Conservation (phyloP, 345 rosid species). For the Citrus reticulata region DNA sequence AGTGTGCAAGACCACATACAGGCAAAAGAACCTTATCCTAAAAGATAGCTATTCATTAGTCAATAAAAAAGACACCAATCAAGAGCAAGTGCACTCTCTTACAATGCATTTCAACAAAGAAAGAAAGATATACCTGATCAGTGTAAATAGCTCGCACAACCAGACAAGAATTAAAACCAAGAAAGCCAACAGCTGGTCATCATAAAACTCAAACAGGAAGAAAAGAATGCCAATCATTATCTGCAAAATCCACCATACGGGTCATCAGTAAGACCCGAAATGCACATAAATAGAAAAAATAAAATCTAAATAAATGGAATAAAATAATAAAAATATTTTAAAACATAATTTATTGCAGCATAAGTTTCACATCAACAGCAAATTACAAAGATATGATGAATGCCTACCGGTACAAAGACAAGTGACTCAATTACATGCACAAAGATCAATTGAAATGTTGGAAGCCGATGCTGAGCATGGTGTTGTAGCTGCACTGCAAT, state of each 20-base stretch:
- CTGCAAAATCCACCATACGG: slow-evolving; percentile 46
- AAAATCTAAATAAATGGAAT: background rate
- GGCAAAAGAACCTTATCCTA: background rate
- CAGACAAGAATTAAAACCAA: slow-evolving; percentile 97
- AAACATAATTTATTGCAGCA: background rate
- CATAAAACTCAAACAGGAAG: slow-evolving; percentile 95
- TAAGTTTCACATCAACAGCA: background rate
- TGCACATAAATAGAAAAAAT: background rate
- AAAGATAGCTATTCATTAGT: background rate
- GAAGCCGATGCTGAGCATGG: slow-evolving; percentile 95
- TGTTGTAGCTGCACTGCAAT: slow-evolving; percentile 99
- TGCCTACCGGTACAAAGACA: slow-evolving; percentile 91
- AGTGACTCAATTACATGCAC: slow-evolving; percentile 97
- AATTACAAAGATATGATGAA: background rate
- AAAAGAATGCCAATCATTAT: slow-evolving; percentile 98
- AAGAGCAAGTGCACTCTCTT: background rate
- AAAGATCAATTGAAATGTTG: slow-evolving; percentile 97
- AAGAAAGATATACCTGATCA: slow-evolving; percentile 68
- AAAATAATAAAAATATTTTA: background rate
- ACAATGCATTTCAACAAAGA: background rate
- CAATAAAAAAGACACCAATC: background rate
- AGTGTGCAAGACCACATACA: background rate
- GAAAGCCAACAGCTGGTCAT: slow-evolving; percentile 98
- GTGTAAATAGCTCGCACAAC: slow-evolving; percentile 93
- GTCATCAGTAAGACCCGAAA: background rate